A percentile compares a stretch with the other conserved stretches of the same genome.
Evolutionary conservation across 1,139 yeast genomes (phyloP).

Genomic region (Pichia sp.): DNA sequence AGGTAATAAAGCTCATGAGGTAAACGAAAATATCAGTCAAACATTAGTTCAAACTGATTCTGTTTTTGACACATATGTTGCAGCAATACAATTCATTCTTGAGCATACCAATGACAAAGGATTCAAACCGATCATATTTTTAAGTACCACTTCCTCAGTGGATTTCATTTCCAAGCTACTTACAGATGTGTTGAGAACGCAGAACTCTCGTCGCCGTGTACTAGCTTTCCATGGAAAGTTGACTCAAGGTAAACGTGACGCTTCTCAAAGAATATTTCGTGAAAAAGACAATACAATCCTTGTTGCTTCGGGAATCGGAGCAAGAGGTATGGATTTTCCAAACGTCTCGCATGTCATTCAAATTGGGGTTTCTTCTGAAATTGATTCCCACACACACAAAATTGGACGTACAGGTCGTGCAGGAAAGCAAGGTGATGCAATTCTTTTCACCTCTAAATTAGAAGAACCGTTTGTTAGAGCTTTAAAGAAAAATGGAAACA

Average conservation of each 20-base stretch:
- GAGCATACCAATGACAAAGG: constrained; percentile 33
- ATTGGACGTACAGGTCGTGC: constrained; percentile 97
- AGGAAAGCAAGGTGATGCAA: constrained; percentile 71
- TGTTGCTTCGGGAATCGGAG: constrained; percentile 89
- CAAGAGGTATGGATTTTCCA: constrained; percentile 94
- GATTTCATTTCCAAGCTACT: constrained; percentile 46
- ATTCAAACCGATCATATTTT: constrained; percentile 76
- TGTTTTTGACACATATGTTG: constrained; percentile 48
- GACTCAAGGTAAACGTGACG: constrained; percentile 61
- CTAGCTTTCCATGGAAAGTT: constrained; percentile 61
- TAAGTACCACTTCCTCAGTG: constrained; percentile 73
- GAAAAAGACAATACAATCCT: constrained; percentile 50
- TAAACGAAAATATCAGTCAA: constrained; percentile 71
- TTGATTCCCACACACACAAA: constrained; percentile 82
- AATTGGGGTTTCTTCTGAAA: constrained; percentile 67
- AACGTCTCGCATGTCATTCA: constrained; percentile 80
- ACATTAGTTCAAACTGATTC: constrained; percentile 48
- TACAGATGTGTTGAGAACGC: constrained; percentile 10
- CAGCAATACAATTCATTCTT: constrained; percentile 48
- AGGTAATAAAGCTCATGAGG: constrained; percentile 60
- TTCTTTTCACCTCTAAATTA: constrained; percentile 44
- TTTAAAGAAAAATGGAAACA: constrained; percentile 48
- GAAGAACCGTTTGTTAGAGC: constrained; percentile 48
- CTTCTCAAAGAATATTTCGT: constrained; percentile 54
- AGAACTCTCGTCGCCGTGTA: constrained; percentile 31